phyloP scores from a whole-genome alignment of 306 rosid genomes.

The Acacia melanoxylon region DNA sequence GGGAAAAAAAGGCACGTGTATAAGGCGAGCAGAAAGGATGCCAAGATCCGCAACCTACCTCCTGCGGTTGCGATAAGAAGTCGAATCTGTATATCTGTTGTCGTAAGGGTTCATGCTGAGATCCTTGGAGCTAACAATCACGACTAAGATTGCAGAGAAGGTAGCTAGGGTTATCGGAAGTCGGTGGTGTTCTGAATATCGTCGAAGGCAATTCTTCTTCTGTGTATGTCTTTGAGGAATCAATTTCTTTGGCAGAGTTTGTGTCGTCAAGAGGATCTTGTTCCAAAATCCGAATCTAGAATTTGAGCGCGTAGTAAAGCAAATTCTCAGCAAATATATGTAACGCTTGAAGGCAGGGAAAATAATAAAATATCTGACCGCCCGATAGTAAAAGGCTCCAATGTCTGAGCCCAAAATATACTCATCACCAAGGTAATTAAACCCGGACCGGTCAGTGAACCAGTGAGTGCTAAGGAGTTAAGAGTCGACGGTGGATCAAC shows the following conservation, averaged over 20 bases:
- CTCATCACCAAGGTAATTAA: too few species aligned
- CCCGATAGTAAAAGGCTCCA: background rate
- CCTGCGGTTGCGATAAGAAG: constrained; percentile 81
- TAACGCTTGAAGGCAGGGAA: background rate
- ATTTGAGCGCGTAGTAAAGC: too few species aligned
- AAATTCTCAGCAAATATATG: background rate
- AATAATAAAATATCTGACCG: background rate
- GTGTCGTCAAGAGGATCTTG: background rate
- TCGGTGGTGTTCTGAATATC: background rate
- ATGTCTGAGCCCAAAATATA: too few species aligned
- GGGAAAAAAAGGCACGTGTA: background rate
- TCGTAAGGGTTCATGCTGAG: constrained; percentile 59
- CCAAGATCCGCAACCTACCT: constrained; percentile 43
- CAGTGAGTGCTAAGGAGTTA: too few species aligned
- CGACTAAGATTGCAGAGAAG: background rate
- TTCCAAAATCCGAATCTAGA: background rate
- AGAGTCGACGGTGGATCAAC: too few species aligned
- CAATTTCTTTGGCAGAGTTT: background rate
- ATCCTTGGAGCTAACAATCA: background rate
- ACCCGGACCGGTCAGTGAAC: too few species aligned
- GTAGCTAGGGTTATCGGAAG: constrained; percentile 35
- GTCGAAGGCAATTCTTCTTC: background rate
- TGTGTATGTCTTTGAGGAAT: background rate
- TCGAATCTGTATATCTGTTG: constrained; percentile 57
- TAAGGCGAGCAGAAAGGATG: background rate